Percentiles rank a stretch among this genome's conserved stretches.
Conservation (phyloP, 169 alveolate species). For the Eimeria tenella region DNA sequence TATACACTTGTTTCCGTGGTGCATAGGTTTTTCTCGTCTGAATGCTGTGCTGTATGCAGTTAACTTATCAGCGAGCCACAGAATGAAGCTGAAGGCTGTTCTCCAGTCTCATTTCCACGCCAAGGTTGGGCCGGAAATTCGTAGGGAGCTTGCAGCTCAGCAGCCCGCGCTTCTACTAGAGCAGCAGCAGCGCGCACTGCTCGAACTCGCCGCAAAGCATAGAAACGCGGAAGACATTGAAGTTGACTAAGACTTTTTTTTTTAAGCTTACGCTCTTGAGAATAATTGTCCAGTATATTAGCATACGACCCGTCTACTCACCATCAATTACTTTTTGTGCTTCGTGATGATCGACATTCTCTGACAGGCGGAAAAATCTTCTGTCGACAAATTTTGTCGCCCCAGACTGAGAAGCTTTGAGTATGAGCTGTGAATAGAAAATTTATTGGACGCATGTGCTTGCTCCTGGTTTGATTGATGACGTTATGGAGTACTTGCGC, state of each 20-base stretch:
- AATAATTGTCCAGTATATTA: neutral
- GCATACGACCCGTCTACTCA: neutral
- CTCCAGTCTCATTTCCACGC: conserved; percentile 41
- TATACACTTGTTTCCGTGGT: neutral
- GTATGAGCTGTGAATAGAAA: neutral
- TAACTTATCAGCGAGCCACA: neutral
- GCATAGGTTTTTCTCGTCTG: neutral
- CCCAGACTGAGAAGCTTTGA: conserved; percentile 54
- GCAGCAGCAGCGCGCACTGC: conserved; percentile 80
- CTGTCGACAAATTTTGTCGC: conserved; percentile 64
- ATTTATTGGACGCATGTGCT: neutral
- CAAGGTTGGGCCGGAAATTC: conserved; percentile 73
- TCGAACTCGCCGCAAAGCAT: conserved; percentile 51
- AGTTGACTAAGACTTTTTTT: conserved; percentile 27
- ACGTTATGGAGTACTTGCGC: neutral
- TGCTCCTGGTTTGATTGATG: neutral
- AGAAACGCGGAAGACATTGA: neutral
- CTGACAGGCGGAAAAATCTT: conserved; percentile 64
- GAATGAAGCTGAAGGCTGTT: conserved; percentile 62
- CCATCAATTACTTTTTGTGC: neutral
- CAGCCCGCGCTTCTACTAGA: conserved; percentile 61
- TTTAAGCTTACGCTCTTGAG: neutral
- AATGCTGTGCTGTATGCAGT: conserved; percentile 14
- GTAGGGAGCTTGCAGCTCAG: conserved; percentile 73
- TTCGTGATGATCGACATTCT: conserved; percentile 60